A percentile compares a stretch with the other conserved stretches of the same genome.
Evolutionary conservation across 345 rosid genomes (phyloP).

Genomic region (Gossypium ekmanianum): DNA sequence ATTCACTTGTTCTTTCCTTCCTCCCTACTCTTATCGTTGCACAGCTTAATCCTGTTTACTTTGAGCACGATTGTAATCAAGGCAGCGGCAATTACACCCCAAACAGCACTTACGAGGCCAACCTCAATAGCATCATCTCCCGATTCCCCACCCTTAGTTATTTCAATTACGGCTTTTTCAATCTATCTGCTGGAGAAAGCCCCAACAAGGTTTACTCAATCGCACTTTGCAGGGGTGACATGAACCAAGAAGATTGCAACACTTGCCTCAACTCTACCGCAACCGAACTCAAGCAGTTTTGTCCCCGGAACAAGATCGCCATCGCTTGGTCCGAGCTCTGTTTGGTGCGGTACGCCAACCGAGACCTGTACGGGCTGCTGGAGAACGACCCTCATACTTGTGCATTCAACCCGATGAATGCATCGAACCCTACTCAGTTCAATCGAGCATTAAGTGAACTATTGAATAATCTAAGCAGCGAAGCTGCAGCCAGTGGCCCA

Average conservation of each 20-base stretch:
- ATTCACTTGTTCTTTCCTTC: not conserved
- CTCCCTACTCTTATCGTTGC: not conserved
- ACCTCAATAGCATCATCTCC: not conserved
- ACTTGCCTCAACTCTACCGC: constrained; percentile 28
- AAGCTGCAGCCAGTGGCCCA: constrained; percentile 2
- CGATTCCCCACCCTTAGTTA: not conserved
- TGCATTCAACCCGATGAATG: constrained; percentile 15
- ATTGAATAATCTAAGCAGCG: not conserved
- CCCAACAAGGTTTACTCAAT: not conserved
- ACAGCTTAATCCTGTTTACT: not conserved
- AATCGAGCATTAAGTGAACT: constrained; percentile 23
- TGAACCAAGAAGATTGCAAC: constrained; percentile 22
- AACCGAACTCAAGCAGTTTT: constrained; percentile 16
- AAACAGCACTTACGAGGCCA: not conserved
- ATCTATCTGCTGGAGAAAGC: not conserved
- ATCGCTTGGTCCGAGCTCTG: constrained; percentile 38
- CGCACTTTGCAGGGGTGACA: not conserved
- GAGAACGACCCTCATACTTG: constrained; percentile 13
- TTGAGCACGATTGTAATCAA: no score
- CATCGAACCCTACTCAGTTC: constrained; percentile 24
- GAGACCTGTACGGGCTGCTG: constrained; percentile 20
- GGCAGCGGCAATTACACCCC: not conserved
- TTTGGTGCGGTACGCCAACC: constrained; percentile 41
- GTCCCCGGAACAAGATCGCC: constrained; percentile 36
- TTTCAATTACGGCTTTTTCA: not conserved